Base-by-base conservation (phyloP, 1,284 basidiomycete species). In the Boletus smithii region DNA sequence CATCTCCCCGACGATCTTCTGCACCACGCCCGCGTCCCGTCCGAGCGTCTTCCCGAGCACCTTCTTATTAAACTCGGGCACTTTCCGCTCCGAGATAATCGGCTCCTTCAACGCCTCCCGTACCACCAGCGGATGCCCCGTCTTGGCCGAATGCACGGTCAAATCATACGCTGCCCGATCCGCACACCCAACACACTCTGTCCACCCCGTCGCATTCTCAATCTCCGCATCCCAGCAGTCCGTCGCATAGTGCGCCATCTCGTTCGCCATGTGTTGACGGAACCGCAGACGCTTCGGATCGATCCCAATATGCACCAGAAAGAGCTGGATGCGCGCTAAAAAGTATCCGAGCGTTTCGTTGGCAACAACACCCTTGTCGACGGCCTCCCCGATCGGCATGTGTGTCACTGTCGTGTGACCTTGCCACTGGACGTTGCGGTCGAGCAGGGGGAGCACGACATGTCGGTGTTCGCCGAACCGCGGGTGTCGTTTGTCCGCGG, bases 191-290 rank as follows among this genome's bases (percentile, higher is more conserved):
- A 98, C 95, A 69, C 95, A 99, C 73, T 99, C 97, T 52, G 93
- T 95, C 97, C 97, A 99, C 43, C 95, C 95, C 59, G 85, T 88
- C 39, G 90, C 89, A 46, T 91, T 95, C 60, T 94, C 80, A 56
- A 99, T 97, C 75, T 99, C 95, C 49, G 95, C 95, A 67, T 99
- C 95, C 95, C 95, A 99, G 72, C 95, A 99, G 73, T 99, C 95
- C 26, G 92, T 83, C 49, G 95, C 95, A 68, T 99, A 99, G 70
- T 99, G 95, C 0, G 95, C 95, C 97, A 98, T 98, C 75, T 98
- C 95, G 73, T 91, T 92, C 9, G 53, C 80, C 94, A 97, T 97
- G 71, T 97, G 95, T 68, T 98, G 95, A 30, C 95, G 81, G 82
- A 97, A 98, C 49, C 95, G 83, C 53, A 98, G 73, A 9, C 92